Evolutionary conservation across 2,329 filamentous ascomycete species (phyloP).

Genomic region (Tolypocladium ophioglossoides): DNA sequence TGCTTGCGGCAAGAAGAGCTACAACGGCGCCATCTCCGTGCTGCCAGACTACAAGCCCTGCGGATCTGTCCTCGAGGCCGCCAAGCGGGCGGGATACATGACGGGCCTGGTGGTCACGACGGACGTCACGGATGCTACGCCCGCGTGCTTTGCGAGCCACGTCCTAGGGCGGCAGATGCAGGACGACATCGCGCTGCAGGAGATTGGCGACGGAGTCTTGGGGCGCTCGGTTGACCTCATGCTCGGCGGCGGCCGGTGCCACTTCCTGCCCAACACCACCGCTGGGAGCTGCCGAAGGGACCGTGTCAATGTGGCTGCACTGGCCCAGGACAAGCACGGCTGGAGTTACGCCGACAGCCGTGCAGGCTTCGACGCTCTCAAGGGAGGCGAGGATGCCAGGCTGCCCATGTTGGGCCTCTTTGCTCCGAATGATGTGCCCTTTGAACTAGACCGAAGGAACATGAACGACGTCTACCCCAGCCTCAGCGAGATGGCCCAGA

Average conservation of each 20-base stretch:
- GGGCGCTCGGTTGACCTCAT: conserved; percentile 86
- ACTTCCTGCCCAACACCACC: conserved; percentile 78
- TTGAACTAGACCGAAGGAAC: conserved; percentile 79
- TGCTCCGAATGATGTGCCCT: conserved; percentile 74
- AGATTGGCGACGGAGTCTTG: conserved; percentile 78
- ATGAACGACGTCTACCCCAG: conserved; percentile 76
- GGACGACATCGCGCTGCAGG: conserved; percentile 85
- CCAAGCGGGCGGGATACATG: conserved; percentile 81
- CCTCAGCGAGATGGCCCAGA: conserved; percentile 80
- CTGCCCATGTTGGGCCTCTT: conserved; percentile 82
- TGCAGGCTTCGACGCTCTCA: conserved; percentile 63
- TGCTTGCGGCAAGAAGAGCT: conserved; percentile 84
- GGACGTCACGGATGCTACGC: conserved; percentile 88
- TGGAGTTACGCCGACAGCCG: conserved; percentile 71
- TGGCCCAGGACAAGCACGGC: conserved; percentile 64
- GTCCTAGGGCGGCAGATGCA: conserved; percentile 71
- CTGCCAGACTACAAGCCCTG: conserved; percentile 78
- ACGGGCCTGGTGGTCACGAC: conserved; percentile 95
- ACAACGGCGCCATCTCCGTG: conserved; percentile 92
- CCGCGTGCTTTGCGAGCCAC: conserved; percentile 88
- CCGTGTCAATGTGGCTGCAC: conserved; percentile 58
- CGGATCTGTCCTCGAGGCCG: conserved; percentile 86
- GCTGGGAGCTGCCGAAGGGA: conserved; percentile 75
- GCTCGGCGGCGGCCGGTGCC: conserved; percentile 85
- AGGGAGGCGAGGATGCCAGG: conserved; percentile 54